phyloP scores from a whole-genome alignment of 805 yeast species.

The Priceomyces fermenticarens region DNA sequence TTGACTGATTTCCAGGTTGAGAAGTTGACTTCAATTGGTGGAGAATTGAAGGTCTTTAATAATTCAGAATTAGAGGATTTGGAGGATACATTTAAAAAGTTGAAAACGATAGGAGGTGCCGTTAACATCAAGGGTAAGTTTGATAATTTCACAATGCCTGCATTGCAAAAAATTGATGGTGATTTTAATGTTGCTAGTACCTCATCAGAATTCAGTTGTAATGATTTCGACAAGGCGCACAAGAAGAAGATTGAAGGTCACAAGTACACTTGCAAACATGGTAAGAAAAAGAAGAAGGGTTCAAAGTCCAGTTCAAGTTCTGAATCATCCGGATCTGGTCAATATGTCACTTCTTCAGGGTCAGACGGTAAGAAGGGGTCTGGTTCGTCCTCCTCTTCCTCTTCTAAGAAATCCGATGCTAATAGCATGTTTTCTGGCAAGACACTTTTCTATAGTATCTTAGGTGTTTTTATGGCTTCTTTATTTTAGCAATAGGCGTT shows the following conservation, averaged over 20 bases:
- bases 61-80: constrained; percentile 36
- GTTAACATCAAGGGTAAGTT: constrained; percentile 35
- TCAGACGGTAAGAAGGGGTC: constrained; percentile 8
- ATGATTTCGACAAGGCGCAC: constrained; percentile 31
- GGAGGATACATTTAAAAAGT: constrained; percentile 23
- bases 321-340: constrained; percentile 16
- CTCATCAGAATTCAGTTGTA: constrained; percentile 36
- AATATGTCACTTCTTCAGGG: constrained; percentile 16
- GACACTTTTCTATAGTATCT: constrained; percentile 16
- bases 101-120: constrained; percentile 39
- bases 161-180: constrained; percentile 38
- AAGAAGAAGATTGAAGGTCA: constrained; percentile 39
- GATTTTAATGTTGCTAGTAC: constrained; percentile 36
- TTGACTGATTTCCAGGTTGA: constrained; percentile 26
- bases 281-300: constrained; percentile 19
- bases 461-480: constrained; percentile 12
- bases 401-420: constrained; percentile 21
- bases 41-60: constrained; percentile 40
- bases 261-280: constrained; percentile 41
- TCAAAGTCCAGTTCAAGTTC: constrained; percentile 13
- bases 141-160: constrained; percentile 36
- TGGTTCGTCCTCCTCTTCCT: constrained; percentile 10
- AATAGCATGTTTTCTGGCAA: constrained; percentile 13
- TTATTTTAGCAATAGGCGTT: no score
- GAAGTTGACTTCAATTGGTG: constrained; percentile 34